Evolutionary conservation across 306 rosid species (phyloP), one percentile per base, ranked within the genome.

Genomic region (Mucuna pruriens): DNA sequence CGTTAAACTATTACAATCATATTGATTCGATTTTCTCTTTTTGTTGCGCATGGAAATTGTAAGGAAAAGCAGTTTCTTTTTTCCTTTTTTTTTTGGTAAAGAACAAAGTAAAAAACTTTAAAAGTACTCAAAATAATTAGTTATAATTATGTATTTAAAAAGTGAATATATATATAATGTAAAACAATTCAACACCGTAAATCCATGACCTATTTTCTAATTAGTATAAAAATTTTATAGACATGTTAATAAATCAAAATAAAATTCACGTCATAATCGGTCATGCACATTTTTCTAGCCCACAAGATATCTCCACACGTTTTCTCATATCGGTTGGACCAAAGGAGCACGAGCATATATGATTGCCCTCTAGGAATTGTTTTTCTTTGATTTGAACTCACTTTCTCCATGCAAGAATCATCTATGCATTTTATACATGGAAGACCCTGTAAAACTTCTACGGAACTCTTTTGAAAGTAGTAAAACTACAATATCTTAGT

Each of bases 401-500:
- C 40, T 52, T 54, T 52, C 9, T 34, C 29, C 64, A 20, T 52
- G 65, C 52, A 54, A 74, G 23, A 63, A 48, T 34, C 45, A 78
- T 39, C 10, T 29, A 16, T 78, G 67, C 55, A 78, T 51, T 66
- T 67, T 26, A 19, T 57, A n/a, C 57, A 29, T 15, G 55, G 16
- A 46, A 7, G 17, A 51, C 58, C 55, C 48, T 81, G 17, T 60
- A 81, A 74, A 81, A 81, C 26, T 51, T 61, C 10, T 25, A 63
- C 31, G 46, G 75, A 60, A 65, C 46, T 58, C 46, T 58, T 0
- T 44, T 42, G 26, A 31, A 75, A 48, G 22, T 25, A 31, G 34
- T 38, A 52, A 33, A 82, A 58, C 52, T 39, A 68, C 26, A 75
- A 46, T 15, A 74, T 74, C 17, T 22, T 19, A 0, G 25, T 45